Base-by-base conservation (phyloP, 2,329 filamentous ascomycete genomes). In the Phyllosticta ampelicida region DNA sequence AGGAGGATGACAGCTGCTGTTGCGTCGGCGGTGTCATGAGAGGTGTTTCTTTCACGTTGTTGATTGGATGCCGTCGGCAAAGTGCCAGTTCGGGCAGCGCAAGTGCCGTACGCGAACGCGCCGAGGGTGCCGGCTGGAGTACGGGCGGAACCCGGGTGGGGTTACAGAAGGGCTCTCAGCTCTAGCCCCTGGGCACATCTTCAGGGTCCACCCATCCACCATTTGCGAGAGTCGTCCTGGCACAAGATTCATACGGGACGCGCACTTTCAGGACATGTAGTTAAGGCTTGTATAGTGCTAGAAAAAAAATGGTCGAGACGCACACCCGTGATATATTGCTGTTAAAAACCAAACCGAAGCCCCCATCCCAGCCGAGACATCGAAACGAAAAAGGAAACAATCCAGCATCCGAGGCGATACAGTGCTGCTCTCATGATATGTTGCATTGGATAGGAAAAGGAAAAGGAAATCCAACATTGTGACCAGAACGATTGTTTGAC, bases 11-110 rank as follows among this genome's bases (percentile, higher is more conserved):
- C 21, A 48, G 21, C 8, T 50, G n/a, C 8, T 51, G 28, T 19
- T 26, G 51, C 62, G 21, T 65, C 18, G 56, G 23, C 5, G 52
- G 44, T 28, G 56, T 48, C 70, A 72, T 72, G 60, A 23, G 3
- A 20, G 50, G 30, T 18, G n/a, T 16, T 26, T 9, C n/a, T 16
- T 10, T 28, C 13, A 1, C 13, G 36, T 16, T 44, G 36, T 44
- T 44, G 36, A 6, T 44, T 44, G 36, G 11, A n/a, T n/a, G 13
- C 13, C n/a, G 36, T n/a, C 11, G 36, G 11, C 13, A 44, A n/a
- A 16, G 13, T n/a, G 36, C 13, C 36, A 44, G 13, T 44, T 44
- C 36, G 16, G 36, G 36, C 23, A 26, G 8, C 36, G 36, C 36
- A n/a, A 44, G 36, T 36, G 8, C 23, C 23, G 23, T 26, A 44